Conservation (phyloP, 2,329 filamentous ascomycete species). For the Fusarium sp. region DNA sequence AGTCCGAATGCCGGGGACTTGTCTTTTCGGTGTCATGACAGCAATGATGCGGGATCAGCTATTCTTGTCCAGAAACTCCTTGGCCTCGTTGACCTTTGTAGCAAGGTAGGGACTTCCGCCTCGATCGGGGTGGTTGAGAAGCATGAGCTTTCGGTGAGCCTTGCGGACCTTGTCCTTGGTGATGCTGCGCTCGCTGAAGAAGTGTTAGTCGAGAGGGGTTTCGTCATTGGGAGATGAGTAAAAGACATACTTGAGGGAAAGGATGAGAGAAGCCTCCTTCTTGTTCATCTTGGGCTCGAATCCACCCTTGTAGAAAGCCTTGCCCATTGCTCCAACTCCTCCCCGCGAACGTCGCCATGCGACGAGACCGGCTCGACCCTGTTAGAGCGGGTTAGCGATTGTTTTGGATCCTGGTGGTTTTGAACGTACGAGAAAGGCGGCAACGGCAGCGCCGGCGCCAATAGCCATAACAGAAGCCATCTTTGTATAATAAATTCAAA, state of each 20-base stretch:
- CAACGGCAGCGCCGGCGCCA: slow-evolving; percentile 59
- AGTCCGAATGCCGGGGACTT: slow-evolving; percentile 8
- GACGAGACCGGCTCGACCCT: slow-evolving; percentile 93
- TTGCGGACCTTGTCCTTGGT: slow-evolving; percentile 95
- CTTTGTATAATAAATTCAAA: not conserved
- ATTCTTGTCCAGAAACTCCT: slow-evolving; percentile 88
- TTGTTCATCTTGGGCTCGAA: slow-evolving; percentile 95
- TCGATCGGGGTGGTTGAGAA: slow-evolving; percentile 96
- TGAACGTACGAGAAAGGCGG: slow-evolving; percentile 58
- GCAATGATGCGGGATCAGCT: slow-evolving; percentile 27
- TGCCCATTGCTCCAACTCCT: slow-evolving; percentile 79
- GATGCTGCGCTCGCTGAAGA: slow-evolving; percentile 77
- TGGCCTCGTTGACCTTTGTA: slow-evolving; percentile 98
- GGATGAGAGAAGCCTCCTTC: slow-evolving; percentile 87
- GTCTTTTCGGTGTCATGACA: slow-evolving; percentile 11
- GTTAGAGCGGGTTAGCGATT: slow-evolving; percentile 19
- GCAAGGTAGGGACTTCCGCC: slow-evolving; percentile 96
- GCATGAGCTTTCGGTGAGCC: slow-evolving; percentile 93
- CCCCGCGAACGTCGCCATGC: slow-evolving; percentile 84
- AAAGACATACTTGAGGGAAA: slow-evolving; percentile 78
- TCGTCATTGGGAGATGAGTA: too few relatives aligned
- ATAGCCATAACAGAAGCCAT: slow-evolving; percentile 57
- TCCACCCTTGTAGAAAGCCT: slow-evolving; percentile 97
- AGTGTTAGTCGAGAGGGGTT: slow-evolving; percentile 12
- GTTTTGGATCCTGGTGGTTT: not conserved